Base-by-base conservation (phyloP, 2,329 filamentous ascomycete genomes). In the Waltergamsia citrina region DNA sequence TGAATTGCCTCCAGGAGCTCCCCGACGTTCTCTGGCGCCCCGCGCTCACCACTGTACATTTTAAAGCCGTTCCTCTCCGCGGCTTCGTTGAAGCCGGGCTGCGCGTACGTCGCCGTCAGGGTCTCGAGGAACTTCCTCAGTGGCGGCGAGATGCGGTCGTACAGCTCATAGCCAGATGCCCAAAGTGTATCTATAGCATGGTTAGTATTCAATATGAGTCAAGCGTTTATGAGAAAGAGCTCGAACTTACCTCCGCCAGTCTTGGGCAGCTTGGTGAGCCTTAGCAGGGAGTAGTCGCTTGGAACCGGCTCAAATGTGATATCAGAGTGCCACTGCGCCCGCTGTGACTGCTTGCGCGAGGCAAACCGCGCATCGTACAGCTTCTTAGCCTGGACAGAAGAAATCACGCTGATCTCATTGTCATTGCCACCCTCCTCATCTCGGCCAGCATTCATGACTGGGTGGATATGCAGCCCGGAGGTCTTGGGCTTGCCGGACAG, bases 111-210 rank as follows among this genome's bases (percentile, higher is more conserved):
- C 4, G 66, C 76, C 0, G 71, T 78, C 7, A 81, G 52, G 0
- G 53, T 51, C 35, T 81, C 74, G 19, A 80, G 61, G 50, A 80
- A 79, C 17, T 56, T 56, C 38, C 71, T 71, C 34, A 71, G 70
- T 0, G 70, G 58, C 3, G 60, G 56, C 4, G 70, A 76, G 38
- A 83, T 61, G 19, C 74, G 67, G 45, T 83, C 77, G 45, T 79
- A 82, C 10, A 80, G 53, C 43, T 81, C 76, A 46, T 81, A 81
- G 1, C 74, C 75, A 1, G 73, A 78, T 0, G 77, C 78, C 75
- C 77, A 82, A 6, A 82, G 64, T 0, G 78, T 81, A 50, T 71
- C 66, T 65, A 25, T 4, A 25, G 16, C 16, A 30, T 9, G 3
- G n/a, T 37, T 17, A 32, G 22, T 32, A 17, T 14, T 7, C 23